phyloP scores from a whole-genome alignment of 2,329 filamentous ascomycete genomes.

The Aspergillus puulaauensis region DNA sequence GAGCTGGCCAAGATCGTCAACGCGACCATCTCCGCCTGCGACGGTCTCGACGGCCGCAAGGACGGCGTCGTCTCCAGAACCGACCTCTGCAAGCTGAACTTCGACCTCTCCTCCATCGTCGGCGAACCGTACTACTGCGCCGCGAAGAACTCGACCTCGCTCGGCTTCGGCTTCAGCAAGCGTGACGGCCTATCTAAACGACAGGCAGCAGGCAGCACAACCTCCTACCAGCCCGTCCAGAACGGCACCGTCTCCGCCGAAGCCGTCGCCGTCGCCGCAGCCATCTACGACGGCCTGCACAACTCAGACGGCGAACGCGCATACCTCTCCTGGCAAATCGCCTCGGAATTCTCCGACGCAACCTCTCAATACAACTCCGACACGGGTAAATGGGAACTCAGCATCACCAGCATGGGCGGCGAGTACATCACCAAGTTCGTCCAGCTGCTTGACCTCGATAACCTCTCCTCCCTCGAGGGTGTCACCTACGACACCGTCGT shows the following conservation, averaged over 20 bases:
- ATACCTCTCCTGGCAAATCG: constrained; percentile 39
- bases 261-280: constrained; percentile 33
- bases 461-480: constrained; percentile 45
- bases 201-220: constrained; percentile 21
- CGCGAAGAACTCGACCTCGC: constrained; percentile 27
- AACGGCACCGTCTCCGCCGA: constrained; percentile 30
- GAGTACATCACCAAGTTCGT: constrained; percentile 38
- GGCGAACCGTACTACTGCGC: constrained; percentile 50
- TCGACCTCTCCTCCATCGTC: constrained; percentile 48
- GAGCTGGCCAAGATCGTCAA: constrained; percentile 45
- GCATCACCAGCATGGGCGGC: constrained; percentile 35
- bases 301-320: constrained; percentile 41
- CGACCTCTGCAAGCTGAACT: constrained; percentile 49
- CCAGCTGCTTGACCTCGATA: constrained; percentile 31
- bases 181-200: neutral
- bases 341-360: constrained; percentile 28
- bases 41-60: constrained; percentile 54
- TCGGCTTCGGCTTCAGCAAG: constrained; percentile 31
- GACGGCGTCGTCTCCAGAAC: constrained; percentile 56
- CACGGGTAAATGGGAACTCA: constrained; percentile 29
- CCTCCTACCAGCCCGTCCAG: constrained; percentile 31
- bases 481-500: constrained; percentile 58
- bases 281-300: constrained; percentile 43
- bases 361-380: constrained; percentile 27
- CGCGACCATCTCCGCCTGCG: constrained; percentile 55